Evolutionary conservation across 176 grass and related monocot species (phyloP), one percentile per base, ranked within the genome.

Genomic region (Carex myosuroides): DNA sequence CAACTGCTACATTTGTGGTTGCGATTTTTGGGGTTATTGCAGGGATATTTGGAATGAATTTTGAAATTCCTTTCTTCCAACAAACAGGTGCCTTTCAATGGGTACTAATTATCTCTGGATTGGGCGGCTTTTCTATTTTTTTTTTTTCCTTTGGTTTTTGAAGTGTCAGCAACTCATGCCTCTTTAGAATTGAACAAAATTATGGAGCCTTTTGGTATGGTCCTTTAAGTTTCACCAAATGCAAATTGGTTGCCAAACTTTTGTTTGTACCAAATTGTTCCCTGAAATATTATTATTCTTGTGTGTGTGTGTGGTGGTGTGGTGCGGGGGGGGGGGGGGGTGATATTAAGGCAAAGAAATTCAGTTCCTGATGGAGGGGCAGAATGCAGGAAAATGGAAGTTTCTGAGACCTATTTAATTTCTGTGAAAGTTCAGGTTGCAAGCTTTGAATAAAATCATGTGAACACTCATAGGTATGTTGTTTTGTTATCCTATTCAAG

Each of bases 31-130:
- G 88, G 3, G 95, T 98, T 33, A 86, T 98, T 22, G 84, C 92
- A 0, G 95, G 95, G 54, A 75, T 98, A 64, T 95, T 98, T 26
- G 95, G 95, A 68, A 95, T 95, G 95, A 98, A 98, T 81, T 98
- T 98, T 16, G 89, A 89, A 63, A 79, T 94, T 46, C 18, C 79
- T 13, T 68, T 98, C 50, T 91, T 98, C 24, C 52, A 86, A 4
- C 60, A 83, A 75, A 55, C 92, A 54, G 41, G 86, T 11, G 91
- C 89, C 1, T 98, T 98, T 14, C 80, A 98, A 81, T 93, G 92
- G 89, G 89, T 89, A 39, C 91, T 98, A 10, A 77, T 80, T 56
- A 86, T 95, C 50, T 81, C 95, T 13, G 89, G 95, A 8, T 55
- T 85, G 16, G 86, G 72, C 0, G 85, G 88, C 16, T 12, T 84